Percentiles rank a stretch among this genome's conserved stretches.
Conservation (phyloP, 202 grass and related monocot genomes). For the Elaeis oleifera region DNA sequence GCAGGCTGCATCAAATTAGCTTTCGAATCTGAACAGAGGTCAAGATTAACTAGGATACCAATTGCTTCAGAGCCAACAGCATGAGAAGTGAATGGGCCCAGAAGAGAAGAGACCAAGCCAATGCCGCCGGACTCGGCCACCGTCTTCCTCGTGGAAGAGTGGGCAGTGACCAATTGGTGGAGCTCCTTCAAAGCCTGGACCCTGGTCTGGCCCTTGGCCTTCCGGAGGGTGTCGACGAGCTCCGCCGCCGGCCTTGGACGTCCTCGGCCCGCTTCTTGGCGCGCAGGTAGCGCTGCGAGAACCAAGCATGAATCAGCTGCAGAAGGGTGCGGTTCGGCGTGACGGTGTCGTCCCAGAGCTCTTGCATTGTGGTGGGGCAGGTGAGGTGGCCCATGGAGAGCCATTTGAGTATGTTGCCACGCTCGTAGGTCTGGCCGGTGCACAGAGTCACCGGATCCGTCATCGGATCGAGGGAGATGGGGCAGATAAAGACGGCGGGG, state of each 20-base stretch:
- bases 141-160: conserved; percentile 67
- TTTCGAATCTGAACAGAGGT: conserved; percentile 56
- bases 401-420: conserved; percentile 76
- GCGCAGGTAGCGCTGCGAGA: conserved; percentile 68
- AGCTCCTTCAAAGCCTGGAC: conserved; percentile 52
- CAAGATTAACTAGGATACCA: conserved; percentile 61
- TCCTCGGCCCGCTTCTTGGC: conserved; percentile 88
- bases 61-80: conserved; percentile 84
- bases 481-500: conserved; percentile 92
- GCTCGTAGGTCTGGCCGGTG: conserved; percentile 98
- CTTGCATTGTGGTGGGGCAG: conserved; percentile 98
- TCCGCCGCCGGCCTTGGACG: conserved; percentile 80
- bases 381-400: conserved; percentile 79
- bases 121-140: conserved; percentile 49
- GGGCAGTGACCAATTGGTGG: conserved; percentile 33
- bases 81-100: conserved; percentile 84
- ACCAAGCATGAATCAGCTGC: conserved; percentile 87
- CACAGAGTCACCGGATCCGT: conserved; percentile 95
- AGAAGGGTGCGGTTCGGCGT: conserved; percentile 89
- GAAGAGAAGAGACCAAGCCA: conserved; percentile 45
- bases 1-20: conserved; percentile 73
- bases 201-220: conserved; percentile 12
- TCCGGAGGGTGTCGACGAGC: conserved; percentile 48
- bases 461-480: conserved; percentile 96
- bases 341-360: conserved; percentile 82